These are phyloP conservation scores for Cladobotryum protrusum DNA, from an alignment of 2,329 filamentous ascomycete species.

Conservation along the genomic window DNA sequence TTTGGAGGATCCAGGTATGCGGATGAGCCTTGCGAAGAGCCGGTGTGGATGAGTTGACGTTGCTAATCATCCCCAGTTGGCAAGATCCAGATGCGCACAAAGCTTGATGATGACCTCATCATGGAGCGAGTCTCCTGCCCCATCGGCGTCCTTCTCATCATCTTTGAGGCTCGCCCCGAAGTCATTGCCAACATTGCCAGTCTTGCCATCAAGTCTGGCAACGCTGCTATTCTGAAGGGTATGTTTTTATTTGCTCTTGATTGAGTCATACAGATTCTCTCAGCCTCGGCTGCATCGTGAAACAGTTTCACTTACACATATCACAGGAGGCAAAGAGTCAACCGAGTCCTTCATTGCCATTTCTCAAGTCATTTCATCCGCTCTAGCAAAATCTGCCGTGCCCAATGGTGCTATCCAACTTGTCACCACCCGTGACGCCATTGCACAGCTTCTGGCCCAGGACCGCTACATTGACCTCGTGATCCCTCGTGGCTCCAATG, in stretches of 20 bases:
- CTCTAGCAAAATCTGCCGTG: constrained; percentile 65
- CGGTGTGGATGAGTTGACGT: background rate
- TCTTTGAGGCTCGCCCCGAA: constrained; percentile 95
- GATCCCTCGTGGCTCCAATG: constrained; percentile 86
- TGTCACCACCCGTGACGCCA: constrained; percentile 85
- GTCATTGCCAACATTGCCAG: constrained; percentile 98
- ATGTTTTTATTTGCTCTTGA: constrained; percentile 6
- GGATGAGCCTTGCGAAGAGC: background rate
- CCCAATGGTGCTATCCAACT: constrained; percentile 87
- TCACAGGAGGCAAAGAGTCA: constrained; percentile 82
- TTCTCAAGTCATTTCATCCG: constrained; percentile 72
- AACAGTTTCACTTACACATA: background rate
- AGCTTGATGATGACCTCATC: constrained; percentile 77
- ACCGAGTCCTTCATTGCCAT: constrained; percentile 93
- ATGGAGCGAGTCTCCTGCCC: constrained; percentile 88
- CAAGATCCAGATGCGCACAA: constrained; percentile 73
- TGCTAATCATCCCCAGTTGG: constrained; percentile 53
- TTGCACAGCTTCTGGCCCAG: constrained; percentile 78
- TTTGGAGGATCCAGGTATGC: constrained; percentile 77
- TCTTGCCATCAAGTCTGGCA: constrained; percentile 92
- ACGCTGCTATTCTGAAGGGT: constrained; percentile 93
- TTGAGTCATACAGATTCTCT: background rate
- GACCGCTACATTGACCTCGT: constrained; percentile 90
- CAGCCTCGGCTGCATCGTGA: background rate
- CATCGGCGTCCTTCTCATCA: constrained; percentile 95